Base-by-base conservation (phyloP, 164 flowering plant species). In the Brasenia schreberi region DNA sequence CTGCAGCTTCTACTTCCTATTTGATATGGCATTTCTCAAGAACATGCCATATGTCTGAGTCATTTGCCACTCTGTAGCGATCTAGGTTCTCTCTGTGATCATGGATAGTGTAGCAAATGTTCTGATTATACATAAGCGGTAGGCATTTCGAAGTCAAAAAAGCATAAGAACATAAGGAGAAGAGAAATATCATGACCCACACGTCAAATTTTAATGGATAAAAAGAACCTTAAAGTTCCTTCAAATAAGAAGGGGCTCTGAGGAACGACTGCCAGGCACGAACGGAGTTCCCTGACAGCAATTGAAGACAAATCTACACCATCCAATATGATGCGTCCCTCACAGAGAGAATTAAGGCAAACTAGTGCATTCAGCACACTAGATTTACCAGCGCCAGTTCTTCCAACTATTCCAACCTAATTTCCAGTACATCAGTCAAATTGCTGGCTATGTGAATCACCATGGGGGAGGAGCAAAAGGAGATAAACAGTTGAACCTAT, bases 321-420 rank as follows among this genome's bases (percentile, higher is more conserved):
- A 72, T 90, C 99, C 63, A 95, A 87, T 66, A 86, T 60, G 66
- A 95, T 85, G 59, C 67, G 42, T 18, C 99, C 99, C 18, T 73
- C 70, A 70, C 81, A 82, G 63, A 92, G 75, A 68, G 92, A 89
- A 65, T 77, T 82, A 16, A 95, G 92, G 72, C 98, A 96, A 66
- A 90, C 90, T 45, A 95, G 85, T 59, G 92, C 92, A 80, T 88
- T 92, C 74, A 95, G 56, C 63, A 92, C 67, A 65, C 97, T 92
- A 66, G 99, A 95, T 79, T 95, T 95, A 73, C 99, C 99, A 65
- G 99, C 99, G 59, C 97, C 99, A 16, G 99, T 95, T 80, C 99
- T 87, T 73, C 99, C 99, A 77, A 95, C 76, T 63, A 95, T 77
- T 71, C 98, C 99, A 77, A 92, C 94, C 97, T 94, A 76, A 45